Conservation (phyloP, 2,329 filamentous ascomycete genomes). For the Cladophialophora carrionii region DNA sequence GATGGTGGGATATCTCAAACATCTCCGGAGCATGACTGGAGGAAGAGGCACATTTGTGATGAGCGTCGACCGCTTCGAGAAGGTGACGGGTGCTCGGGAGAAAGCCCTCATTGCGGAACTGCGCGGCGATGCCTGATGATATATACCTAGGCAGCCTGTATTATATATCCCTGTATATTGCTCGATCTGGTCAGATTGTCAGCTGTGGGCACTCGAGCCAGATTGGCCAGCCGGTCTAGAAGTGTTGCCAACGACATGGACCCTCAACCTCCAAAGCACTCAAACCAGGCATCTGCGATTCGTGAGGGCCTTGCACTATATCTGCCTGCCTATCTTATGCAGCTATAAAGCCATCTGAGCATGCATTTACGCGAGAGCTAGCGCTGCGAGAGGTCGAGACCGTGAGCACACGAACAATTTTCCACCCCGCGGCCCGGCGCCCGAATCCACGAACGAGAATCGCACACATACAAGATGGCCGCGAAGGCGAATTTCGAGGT, state of each 20-base stretch:
- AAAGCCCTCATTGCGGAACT: conserved; percentile 57
- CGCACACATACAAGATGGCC: conserved; percentile 34
- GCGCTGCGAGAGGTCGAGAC: conserved; percentile 7
- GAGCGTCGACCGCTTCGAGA: conserved; percentile 72
- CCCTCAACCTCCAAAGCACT: not conserved
- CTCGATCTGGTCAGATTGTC: not conserved
- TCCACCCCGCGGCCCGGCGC: conserved; percentile 8
- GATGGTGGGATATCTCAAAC: conserved; percentile 93
- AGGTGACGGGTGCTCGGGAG: conserved; percentile 64
- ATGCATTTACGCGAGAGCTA: conserved; percentile 8
- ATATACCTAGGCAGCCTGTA: not conserved
- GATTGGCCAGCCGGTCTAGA: conserved; percentile 8
- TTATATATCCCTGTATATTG: not conserved
- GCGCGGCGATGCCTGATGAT: conserved; percentile 40
- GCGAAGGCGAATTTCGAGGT: conserved; percentile 83
- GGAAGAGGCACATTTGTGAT: conserved; percentile 79
- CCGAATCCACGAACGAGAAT: conserved; percentile 15
- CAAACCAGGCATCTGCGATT: not conserved
- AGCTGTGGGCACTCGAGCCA: conserved; percentile 7
- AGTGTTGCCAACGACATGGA: conserved; percentile 18
- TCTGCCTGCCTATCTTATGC: not conserved
- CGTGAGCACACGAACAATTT: conserved; percentile 23
- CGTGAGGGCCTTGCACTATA: not conserved
- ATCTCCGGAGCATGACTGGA: conserved; percentile 83
- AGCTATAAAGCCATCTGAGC: conserved; percentile 3